Conservation (phyloP, 306 rosid genomes). For the Cicer yamashitae region DNA sequence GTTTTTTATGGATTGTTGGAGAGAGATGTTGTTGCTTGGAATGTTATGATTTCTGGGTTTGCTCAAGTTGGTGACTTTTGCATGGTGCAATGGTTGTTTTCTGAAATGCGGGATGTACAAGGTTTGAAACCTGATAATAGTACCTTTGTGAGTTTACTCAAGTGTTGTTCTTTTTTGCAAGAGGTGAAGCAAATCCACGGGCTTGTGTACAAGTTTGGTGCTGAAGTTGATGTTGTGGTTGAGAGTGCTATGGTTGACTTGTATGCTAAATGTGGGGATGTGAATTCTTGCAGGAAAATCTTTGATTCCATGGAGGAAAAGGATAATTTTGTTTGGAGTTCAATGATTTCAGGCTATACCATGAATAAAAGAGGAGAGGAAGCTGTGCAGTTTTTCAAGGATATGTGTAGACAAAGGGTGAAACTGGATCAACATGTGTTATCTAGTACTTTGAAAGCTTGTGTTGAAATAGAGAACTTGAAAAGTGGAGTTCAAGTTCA, state of each 20-base stretch:
- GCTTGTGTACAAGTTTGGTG: constrained; percentile 51
- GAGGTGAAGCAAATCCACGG: constrained; percentile 58
- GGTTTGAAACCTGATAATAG: constrained; percentile 52
- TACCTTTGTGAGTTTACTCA: constrained; percentile 53
- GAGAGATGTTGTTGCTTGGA: constrained; percentile 61
- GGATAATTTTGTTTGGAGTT: constrained; percentile 60
- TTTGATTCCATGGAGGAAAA: constrained; percentile 59
- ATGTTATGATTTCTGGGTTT: constrained; percentile 64
- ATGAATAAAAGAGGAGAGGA: constrained; percentile 55
- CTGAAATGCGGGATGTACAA: constrained; percentile 51
- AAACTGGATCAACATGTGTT: constrained; percentile 57
- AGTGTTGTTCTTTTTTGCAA: constrained; percentile 49
- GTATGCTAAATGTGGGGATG: constrained; percentile 56
- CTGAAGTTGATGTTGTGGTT: constrained; percentile 54
- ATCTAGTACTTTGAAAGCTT: constrained; percentile 60
- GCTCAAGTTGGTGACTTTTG: constrained; percentile 53
- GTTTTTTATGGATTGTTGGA: constrained; percentile 52
- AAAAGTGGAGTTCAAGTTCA: constrained; percentile 57
- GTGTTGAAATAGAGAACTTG: constrained; percentile 51
- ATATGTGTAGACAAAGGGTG: constrained; percentile 55
- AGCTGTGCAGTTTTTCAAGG: constrained; percentile 52
- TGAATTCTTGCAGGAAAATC: constrained; percentile 49
- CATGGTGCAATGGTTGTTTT: constrained; percentile 54
- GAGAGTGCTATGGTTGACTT: constrained; percentile 57
- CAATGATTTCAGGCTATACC: constrained; percentile 58